Evolutionary conservation across 2,329 filamentous ascomycete species (phyloP), one percentile per base, ranked within the genome.

Genomic region (Epichloe gansuensis): DNA sequence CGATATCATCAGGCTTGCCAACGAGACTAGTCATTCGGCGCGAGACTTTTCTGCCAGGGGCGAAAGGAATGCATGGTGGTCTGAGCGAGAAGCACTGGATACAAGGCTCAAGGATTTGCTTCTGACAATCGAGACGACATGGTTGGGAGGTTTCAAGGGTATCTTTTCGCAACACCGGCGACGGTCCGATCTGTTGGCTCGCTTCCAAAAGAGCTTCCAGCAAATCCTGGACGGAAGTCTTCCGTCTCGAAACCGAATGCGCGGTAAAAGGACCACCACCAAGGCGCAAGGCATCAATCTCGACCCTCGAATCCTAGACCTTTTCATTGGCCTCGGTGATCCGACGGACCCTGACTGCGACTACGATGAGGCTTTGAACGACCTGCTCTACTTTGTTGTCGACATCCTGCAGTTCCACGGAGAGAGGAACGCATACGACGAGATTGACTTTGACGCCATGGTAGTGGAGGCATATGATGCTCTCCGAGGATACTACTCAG

Each of bases 371-470:
- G 81, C 85, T 0, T 71, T 98, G n/a, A 89, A 85, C 58, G 93
- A 98, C 64, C 72, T 98, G 31, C 77, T 98, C 3, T 97, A 96
- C 69, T 97, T 97, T 64, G 87, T 97, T 1, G 84, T 98, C 5
- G 93, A 98, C 61, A 90, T 97, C 49, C 74, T 98, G 3, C 93
- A 97, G 64, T 97, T 98, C 67, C 88, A 95, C 59, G 93, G 93
- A 15, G 94, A 98, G 69, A 80, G 83, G 47, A 98, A 97, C 63
- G 93, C 94, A 0, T 96, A 96, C 67, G 93, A 98, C 60, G 93
- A 98, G 69, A 87, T 98, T 56, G 91, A 97, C 66, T 95, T 97
- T 63, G 93, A 98, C 57, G 72, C 77, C 58, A 94, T 98, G 80
- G 82, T 90, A 5, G 77, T 97, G 40, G 89, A 95, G 60, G 88